Conservation (phyloP, 352 stramenopile species). For the Phytophthora brassicae region DNA sequence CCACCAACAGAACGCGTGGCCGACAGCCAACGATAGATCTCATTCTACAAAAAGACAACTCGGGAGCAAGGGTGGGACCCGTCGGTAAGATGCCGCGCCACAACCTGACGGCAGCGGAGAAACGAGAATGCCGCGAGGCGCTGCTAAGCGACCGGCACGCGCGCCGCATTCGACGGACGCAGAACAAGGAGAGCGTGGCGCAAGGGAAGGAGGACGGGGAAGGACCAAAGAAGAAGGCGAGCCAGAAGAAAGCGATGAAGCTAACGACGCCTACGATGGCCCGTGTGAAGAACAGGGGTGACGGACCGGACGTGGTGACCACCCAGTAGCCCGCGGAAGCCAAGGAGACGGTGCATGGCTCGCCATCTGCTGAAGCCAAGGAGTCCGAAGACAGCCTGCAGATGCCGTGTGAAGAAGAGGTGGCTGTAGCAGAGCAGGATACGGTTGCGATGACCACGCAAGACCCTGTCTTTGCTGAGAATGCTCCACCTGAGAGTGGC, state of each 20-base stretch:
- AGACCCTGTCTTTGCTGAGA: neutral
- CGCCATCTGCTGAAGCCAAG: neutral
- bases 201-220: neutral
- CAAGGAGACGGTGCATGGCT: neutral
- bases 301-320: neutral
- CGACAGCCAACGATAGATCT: neutral
- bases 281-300: neutral
- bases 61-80: neutral
- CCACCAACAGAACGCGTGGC: neutral
- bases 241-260: neutral
- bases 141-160: neutral
- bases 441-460: neutral
- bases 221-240: neutral
- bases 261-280: neutral
- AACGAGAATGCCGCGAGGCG: neutral
- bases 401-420: neutral
- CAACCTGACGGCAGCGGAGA: neutral
- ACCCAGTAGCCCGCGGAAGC: neutral
- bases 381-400: neutral
- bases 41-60: neutral
- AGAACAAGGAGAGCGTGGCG: no score
- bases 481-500: neutral
- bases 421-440: neutral
- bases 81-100: neutral
- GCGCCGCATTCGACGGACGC: neutral